phyloP scores from a whole-genome alignment of 1,139 yeast species.

The Taphrina confusa region DNA sequence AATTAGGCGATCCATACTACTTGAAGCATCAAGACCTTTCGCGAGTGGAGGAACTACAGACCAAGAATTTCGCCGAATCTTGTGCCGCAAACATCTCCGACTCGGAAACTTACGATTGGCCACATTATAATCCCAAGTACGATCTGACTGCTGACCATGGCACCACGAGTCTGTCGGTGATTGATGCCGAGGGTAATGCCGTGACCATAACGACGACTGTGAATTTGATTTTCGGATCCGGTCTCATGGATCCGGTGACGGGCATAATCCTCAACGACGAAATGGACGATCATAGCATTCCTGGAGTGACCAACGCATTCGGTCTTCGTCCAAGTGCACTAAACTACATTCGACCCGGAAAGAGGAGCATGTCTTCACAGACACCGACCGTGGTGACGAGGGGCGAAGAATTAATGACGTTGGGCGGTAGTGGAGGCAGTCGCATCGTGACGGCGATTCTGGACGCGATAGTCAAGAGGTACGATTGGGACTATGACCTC shows the following conservation, averaged over 20 bases:
- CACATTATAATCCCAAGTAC: slow-evolving; percentile 67
- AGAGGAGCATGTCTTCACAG: slow-evolving; percentile 82
- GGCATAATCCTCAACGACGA: slow-evolving; percentile 85
- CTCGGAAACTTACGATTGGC: slow-evolving; percentile 63
- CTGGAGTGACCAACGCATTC: slow-evolving; percentile 68
- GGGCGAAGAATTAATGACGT: slow-evolving; percentile 64
- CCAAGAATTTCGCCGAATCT: slow-evolving; percentile 58
- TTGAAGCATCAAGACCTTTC: slow-evolving; percentile 43
- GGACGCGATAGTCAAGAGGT: slow-evolving; percentile 71
- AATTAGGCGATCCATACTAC: slow-evolving; percentile 67
- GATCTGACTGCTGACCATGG: slow-evolving; percentile 33
- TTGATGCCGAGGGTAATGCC: slow-evolving; percentile 55
- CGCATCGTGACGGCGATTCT: slow-evolving; percentile 81
- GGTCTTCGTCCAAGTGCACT: slow-evolving; percentile 75
- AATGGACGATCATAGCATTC: slow-evolving; percentile 86
- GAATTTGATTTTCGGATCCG: slow-evolving; percentile 77
- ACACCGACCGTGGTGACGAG: slow-evolving; percentile 82
- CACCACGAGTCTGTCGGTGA: slow-evolving; percentile 33
- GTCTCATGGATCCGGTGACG: slow-evolving; percentile 75
- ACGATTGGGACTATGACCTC: slow-evolving; percentile 60
- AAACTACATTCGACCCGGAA: slow-evolving; percentile 71
- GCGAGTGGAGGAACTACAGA: slow-evolving; percentile 48
- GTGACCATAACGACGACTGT: slow-evolving; percentile 87
- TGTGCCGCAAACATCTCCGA: slow-evolving; percentile 57
- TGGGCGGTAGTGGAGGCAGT: slow-evolving; percentile 96